phyloP scores from a whole-genome alignment of 1,284 basidiomycete genomes.

The Sporisorium scitamineum region DNA sequence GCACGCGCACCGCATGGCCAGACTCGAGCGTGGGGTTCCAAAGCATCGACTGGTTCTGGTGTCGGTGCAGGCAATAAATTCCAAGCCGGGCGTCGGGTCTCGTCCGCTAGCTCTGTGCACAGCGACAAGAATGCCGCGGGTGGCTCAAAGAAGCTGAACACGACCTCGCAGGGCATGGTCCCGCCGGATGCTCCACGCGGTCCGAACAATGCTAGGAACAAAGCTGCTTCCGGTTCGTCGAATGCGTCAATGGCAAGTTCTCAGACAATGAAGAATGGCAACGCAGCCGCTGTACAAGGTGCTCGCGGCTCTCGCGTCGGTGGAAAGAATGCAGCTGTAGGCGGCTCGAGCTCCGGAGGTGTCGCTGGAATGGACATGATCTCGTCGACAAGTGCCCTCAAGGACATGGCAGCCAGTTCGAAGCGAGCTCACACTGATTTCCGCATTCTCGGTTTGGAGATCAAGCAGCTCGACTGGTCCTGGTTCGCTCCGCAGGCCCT shows the following conservation, averaged over 20 bases:
- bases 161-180: conserved; percentile 41
- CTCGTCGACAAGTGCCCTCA: no score
- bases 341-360: conserved; percentile 3
- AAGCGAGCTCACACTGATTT: conserved; percentile 54
- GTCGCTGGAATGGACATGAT: not conserved
- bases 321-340: not conserved
- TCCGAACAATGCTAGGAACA: conserved; percentile 24
- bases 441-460: conserved; percentile 51
- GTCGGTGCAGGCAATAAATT: not conserved
- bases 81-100: conserved; percentile 19
- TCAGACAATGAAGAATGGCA: not conserved
- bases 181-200: conserved; percentile 44
- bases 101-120: conserved; percentile 31
- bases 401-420: conserved; percentile 7
- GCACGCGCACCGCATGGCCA: conserved; percentile 24
- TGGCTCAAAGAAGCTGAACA: conserved; percentile 18
- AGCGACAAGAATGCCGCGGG: conserved; percentile 22
- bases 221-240: conserved; percentile 10
- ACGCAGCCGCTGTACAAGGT: conserved; percentile 3
- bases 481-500: conserved; percentile 35
- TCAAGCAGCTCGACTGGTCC: conserved; percentile 55
- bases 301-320: conserved; percentile 4
- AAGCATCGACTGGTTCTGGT: not conserved
- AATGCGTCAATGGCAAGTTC: not conserved
- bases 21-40: conserved; percentile 21